Conservation (phyloP, 352 stramenopile genomes). For the Pythium chondricola region DNA sequence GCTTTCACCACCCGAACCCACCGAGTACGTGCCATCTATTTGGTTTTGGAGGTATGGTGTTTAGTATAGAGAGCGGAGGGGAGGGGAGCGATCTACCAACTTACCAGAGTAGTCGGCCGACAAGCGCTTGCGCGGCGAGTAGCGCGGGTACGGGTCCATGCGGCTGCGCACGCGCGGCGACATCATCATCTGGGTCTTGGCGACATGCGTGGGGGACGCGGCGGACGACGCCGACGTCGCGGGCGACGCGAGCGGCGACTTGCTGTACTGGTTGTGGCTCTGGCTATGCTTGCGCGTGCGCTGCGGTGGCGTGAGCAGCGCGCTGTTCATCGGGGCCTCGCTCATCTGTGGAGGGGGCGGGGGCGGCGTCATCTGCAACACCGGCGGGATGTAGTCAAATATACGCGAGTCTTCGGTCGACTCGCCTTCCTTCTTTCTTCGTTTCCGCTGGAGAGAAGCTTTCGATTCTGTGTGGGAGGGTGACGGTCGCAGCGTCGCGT, state of each 20-base stretch:
- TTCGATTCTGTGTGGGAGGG: too few species aligned
- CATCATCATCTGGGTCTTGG: neutral
- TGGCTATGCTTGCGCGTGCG: too few species aligned
- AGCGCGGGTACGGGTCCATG: conserved; percentile 18
- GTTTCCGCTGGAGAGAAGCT: too few species aligned
- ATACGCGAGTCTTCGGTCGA: too few species aligned
- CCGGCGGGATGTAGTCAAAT: too few species aligned
- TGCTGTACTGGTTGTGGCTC: too few species aligned
- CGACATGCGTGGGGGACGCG: conserved; percentile 7
- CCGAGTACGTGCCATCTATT: conserved; percentile 31
- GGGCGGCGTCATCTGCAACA: too few species aligned
- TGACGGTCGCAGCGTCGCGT: too few species aligned
- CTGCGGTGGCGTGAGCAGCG: neutral
- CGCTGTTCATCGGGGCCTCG: too few species aligned
- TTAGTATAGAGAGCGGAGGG: too few species aligned
- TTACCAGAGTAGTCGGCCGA: conserved; percentile 18
- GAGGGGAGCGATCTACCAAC: neutral
- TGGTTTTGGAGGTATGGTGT: neutral
- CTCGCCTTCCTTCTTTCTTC: too few species aligned
- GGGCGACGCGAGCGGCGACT: conserved; percentile 9
- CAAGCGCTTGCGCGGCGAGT: conserved; percentile 19
- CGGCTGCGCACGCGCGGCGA: conserved; percentile 12
- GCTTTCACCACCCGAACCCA: conserved; percentile 26
- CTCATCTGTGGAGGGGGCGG: too few species aligned
- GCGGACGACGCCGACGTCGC: conserved; percentile 3